Percentiles rank a stretch among this genome's conserved stretches.
phyloP scores from a whole-genome alignment of 1,284 basidiomycete species.

The Earliella scabrosa region DNA sequence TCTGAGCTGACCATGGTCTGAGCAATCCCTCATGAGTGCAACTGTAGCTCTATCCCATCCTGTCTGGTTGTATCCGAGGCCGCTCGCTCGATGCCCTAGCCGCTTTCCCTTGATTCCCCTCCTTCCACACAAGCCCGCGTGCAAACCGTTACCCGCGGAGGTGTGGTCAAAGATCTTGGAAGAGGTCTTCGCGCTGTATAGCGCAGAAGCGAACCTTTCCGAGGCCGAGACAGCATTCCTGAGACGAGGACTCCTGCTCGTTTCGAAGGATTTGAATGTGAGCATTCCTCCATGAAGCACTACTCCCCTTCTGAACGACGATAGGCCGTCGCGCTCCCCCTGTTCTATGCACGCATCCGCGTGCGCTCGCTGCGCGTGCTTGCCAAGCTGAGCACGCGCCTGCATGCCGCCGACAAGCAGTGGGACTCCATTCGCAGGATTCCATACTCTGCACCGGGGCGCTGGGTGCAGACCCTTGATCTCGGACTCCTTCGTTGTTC shows the following conservation, averaged over 20 bases:
- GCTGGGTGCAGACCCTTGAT: slow-evolving; percentile 80
- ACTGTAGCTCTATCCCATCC: slow-evolving; percentile 5
- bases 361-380: slow-evolving; percentile 53
- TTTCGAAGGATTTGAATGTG: slow-evolving; percentile 79
- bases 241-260: slow-evolving; percentile 47
- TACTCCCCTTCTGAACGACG: slow-evolving; percentile 13
- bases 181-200: slow-evolving; percentile 46
- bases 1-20: slow-evolving; percentile 2
- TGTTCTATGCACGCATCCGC: slow-evolving; percentile 66
- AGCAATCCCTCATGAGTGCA: slow-evolving; percentile 8
- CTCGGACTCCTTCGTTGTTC: slow-evolving; percentile 56
- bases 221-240: slow-evolving; percentile 15
- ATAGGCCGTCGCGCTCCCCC: slow-evolving; percentile 71
- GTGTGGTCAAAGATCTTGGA: slow-evolving; percentile 69
- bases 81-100: slow-evolving; percentile 50
- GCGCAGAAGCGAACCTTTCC: slow-evolving; percentile 2
- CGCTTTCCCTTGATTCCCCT: slow-evolving; percentile 69
- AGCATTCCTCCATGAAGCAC: slow-evolving; percentile 24
- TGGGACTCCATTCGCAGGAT: slow-evolving; percentile 88
- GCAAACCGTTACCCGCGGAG: slow-evolving; percentile 67
- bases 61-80: slow-evolving; percentile 44
- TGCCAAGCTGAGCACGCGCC: slow-evolving; percentile 56
- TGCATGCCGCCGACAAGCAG: slow-evolving; percentile 68
- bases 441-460: slow-evolving; percentile 81
- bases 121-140: slow-evolving; percentile 53